A percentile compares a stretch with the other conserved stretches of the same genome.
Conservation (phyloP, 2,329 filamentous ascomycete genomes). For the Arthrobotrys megalospora region DNA sequence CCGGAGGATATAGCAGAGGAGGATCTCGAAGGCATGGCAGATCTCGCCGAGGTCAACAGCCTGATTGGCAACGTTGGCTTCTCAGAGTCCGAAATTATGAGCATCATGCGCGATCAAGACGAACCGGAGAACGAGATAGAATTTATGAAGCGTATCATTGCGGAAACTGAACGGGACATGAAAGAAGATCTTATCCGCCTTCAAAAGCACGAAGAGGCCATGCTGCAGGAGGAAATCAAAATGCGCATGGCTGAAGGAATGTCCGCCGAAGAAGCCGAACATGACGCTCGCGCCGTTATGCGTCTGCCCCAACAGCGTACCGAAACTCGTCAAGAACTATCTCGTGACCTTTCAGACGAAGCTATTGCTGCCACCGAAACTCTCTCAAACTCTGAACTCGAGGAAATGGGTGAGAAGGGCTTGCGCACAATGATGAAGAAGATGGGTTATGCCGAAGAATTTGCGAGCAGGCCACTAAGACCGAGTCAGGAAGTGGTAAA, state of each 20-base stretch:
- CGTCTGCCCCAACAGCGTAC: constrained; percentile 53
- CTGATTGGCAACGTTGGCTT: constrained; percentile 51
- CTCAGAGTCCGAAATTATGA: constrained; percentile 50
- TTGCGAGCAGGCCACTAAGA: constrained; percentile 33
- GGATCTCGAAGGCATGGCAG: constrained; percentile 49
- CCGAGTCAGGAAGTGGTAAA: constrained; percentile 68
- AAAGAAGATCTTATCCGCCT: constrained; percentile 42
- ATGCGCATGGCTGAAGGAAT: constrained; percentile 45
- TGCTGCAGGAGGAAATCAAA: constrained; percentile 54
- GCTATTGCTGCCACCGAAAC: constrained; percentile 47
- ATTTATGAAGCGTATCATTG: constrained; percentile 51
- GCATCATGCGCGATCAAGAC: constrained; percentile 46
- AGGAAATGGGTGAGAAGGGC: constrained; percentile 58
- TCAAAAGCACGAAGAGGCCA: constrained; percentile 41
- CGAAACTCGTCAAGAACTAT: constrained; percentile 34
- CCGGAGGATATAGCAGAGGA: constrained; percentile 39
- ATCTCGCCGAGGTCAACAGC: constrained; percentile 41
- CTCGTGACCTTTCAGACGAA: constrained; percentile 56
- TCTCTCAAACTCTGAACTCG: constrained; percentile 45
- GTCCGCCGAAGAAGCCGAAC: constrained; percentile 44
- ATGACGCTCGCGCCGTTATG: constrained; percentile 57
- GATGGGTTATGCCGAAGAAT: constrained; percentile 40
- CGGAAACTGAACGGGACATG: constrained; percentile 47
- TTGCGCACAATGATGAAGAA: constrained; percentile 47
- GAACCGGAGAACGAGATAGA: constrained; percentile 45